Percentiles rank a stretch among this genome's conserved stretches.
Conservation (phyloP, 148 eudicot genomes). For the Cornus controversa region DNA sequence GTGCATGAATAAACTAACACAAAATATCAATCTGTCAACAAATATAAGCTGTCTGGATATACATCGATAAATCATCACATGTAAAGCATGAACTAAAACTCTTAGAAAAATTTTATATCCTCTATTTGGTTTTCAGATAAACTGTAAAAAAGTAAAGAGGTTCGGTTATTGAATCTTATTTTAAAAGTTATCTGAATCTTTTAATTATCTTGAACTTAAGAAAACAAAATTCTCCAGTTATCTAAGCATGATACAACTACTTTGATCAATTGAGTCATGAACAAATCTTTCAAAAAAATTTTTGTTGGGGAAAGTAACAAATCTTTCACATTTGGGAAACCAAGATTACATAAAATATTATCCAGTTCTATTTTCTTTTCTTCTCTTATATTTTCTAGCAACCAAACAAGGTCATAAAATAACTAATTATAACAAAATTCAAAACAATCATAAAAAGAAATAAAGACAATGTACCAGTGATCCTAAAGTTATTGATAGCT, state of each 20-base stretch:
- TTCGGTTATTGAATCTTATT: not conserved
- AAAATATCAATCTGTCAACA: too few relatives aligned
- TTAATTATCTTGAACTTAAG: too few relatives aligned
- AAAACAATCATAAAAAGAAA: not conserved
- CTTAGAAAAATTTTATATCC: too few relatives aligned
- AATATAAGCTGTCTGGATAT: too few relatives aligned
- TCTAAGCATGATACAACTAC: not conserved
- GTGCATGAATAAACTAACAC: too few relatives aligned
- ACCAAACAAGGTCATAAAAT: not conserved
- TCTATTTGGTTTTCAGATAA: not conserved
- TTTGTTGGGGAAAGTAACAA: too few relatives aligned
- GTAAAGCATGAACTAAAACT: not conserved
- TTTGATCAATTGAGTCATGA: not conserved
- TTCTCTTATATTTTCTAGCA: not conserved
- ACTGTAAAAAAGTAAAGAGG: not conserved
- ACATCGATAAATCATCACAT: too few relatives aligned
- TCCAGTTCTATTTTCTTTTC: not conserved
- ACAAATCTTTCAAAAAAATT: too few relatives aligned
- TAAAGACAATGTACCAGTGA: conserved; percentile 49
- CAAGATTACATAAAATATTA: not conserved
- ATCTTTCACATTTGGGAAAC: not conserved
- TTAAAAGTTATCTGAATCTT: not conserved
- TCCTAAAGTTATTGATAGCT: conserved; percentile 68
- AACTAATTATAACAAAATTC: not conserved
- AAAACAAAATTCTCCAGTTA: not conserved